These are phyloP conservation scores for Akebia trifoliata DNA, from an alignment of 164 flowering plant species.

Conservation along the genomic window DNA sequence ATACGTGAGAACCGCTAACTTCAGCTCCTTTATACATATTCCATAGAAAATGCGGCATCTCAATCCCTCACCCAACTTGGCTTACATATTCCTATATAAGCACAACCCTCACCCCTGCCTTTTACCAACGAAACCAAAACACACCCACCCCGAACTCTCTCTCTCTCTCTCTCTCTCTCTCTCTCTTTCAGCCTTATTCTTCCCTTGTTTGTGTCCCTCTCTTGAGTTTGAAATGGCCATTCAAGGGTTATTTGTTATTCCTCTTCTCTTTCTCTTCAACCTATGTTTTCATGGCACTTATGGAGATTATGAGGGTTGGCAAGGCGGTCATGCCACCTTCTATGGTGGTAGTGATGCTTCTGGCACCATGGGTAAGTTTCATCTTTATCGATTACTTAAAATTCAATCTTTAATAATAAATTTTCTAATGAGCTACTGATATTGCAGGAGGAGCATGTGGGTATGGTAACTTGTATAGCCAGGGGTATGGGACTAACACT, in stretches of 20 bases:
- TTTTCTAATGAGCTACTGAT: background rate
- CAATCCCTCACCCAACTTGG: background rate
- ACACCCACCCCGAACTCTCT: background rate
- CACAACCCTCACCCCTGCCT: background rate
- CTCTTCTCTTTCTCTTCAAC: constrained; percentile 3
- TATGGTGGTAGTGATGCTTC: constrained; percentile 44
- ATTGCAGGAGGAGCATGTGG: constrained; percentile 48
- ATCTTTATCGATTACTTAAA: too few species aligned
- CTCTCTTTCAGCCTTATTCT: too few species aligned
- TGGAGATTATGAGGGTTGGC: constrained; percentile 26
- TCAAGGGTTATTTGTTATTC: background rate
- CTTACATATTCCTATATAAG: background rate
- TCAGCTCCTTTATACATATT: too few species aligned
- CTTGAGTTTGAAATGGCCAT: constrained; percentile 14
- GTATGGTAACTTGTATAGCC: constrained; percentile 40
- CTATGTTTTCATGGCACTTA: background rate
- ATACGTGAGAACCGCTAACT: constrained; percentile 11
- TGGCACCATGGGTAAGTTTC: constrained; percentile 37
- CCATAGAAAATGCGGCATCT: too few species aligned
- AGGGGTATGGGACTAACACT: constrained; percentile 44
- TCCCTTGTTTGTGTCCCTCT: too few species aligned
- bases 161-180: background rate
- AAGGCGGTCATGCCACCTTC: constrained; percentile 38
- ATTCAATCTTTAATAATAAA: too few species aligned
- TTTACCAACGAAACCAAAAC: background rate